Evolutionary conservation across 164 flowering plant genomes (phyloP).

Genomic region (Chimonanthus salicifolius): DNA sequence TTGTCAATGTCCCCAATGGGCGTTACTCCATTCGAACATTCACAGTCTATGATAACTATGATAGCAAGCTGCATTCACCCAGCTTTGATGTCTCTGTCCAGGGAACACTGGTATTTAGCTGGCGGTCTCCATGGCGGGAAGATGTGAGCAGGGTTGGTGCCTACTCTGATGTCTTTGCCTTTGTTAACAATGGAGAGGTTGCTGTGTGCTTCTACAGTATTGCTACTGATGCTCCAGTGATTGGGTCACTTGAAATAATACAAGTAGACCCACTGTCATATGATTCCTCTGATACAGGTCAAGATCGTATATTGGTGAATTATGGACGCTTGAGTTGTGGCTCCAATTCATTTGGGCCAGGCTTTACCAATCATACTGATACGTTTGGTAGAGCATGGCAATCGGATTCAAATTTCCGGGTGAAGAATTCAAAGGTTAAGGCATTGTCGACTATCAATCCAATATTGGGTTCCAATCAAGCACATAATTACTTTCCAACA

Average conservation of each 20-base stretch:
- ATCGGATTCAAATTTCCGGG: conserved; percentile 41
- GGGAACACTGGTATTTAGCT: conserved; percentile 83
- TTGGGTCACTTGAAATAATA: conserved; percentile 61
- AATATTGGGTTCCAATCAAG: conserved; percentile 30
- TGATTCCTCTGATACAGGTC: conserved; percentile 29
- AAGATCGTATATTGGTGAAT: conserved; percentile 49
- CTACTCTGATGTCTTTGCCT: conserved; percentile 81
- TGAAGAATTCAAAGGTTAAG: conserved; percentile 10
- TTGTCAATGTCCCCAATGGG: conserved; percentile 46
- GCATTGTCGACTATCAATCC: conserved; percentile 29
- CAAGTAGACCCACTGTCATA: conserved; percentile 66
- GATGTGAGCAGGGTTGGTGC: conserved; percentile 53
- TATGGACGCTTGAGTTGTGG: conserved; percentile 78
- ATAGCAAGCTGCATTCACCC: conserved; percentile 76
- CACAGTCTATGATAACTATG: conserved; percentile 90
- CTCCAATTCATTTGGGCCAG: conserved; percentile 67
- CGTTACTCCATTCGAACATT: conserved; percentile 78
- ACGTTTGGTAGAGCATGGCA: conserved; percentile 87
- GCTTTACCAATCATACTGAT: conserved; percentile 75
- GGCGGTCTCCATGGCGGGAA: conserved; percentile 87
- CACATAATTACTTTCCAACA: conserved; percentile 82
- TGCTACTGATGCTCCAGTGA: conserved; percentile 89
- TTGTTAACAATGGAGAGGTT: conserved; percentile 48
- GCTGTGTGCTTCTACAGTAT: conserved; percentile 84
- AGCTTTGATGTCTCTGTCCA: conserved; percentile 79